Evolutionary conservation across 352 stramenopile genomes (phyloP).

Genomic region (Pythium grandisporangium): DNA sequence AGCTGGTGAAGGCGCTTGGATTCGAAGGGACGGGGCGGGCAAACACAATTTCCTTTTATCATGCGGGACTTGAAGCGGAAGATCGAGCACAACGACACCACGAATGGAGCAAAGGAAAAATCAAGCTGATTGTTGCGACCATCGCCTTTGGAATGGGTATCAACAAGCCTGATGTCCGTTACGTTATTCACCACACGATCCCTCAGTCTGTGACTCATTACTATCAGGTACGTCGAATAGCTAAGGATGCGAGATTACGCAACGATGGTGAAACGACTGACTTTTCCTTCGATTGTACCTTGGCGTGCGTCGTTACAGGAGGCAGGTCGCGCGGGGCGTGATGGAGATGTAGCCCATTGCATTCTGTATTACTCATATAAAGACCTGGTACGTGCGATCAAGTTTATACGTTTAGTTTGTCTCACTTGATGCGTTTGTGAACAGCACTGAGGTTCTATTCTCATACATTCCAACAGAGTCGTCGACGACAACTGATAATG

Average conservation of each 20-base stretch:
- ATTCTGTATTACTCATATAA: constrained; percentile 84
- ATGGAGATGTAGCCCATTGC: constrained; percentile 75
- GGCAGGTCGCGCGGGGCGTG: constrained; percentile 71
- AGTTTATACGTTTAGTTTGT: not conserved
- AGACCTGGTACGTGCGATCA: constrained; percentile 44
- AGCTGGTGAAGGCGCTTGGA: constrained; percentile 69
- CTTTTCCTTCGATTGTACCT: not conserved
- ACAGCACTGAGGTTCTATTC: no score
- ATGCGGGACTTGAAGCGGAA: constrained; percentile 64
- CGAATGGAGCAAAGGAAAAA: constrained; percentile 86
- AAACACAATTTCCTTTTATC: constrained; percentile 76
- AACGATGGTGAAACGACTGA: not conserved
- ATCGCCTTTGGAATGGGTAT: constrained; percentile 88
- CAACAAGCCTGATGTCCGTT: constrained; percentile 85
- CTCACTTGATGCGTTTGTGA: not conserved
- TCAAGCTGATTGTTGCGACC: constrained; percentile 85
- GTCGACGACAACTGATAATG: constrained; percentile 63
- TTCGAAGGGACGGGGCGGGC: constrained; percentile 63
- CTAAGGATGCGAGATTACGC: no score
- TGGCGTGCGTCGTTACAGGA: constrained; percentile 27
- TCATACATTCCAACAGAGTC: constrained; percentile 33
- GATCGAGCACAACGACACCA: constrained; percentile 73
- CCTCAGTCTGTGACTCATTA: constrained; percentile 86
- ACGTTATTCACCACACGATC: constrained; percentile 86
- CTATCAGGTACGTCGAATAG: constrained; percentile 63